phyloP scores from a whole-genome alignment of 495 filamentous ascomycete species.

The Penicillium roqueforti region DNA sequence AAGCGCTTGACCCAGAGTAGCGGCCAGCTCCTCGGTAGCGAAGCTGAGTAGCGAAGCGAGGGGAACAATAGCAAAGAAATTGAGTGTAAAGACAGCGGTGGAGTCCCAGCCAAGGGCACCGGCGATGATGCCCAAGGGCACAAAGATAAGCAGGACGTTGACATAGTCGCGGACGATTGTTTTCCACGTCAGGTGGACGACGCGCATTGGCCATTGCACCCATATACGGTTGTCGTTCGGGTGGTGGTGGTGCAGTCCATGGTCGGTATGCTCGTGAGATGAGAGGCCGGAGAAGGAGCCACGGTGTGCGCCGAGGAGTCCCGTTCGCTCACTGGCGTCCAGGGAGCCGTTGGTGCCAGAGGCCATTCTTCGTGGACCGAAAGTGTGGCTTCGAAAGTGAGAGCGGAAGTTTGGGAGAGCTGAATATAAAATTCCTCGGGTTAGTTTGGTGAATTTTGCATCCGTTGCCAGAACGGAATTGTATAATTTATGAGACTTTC shows the following conservation, averaged over 20 bases:
- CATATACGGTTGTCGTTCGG: constrained; percentile 40
- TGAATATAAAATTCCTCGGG: constrained; percentile 6
- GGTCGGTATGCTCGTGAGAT: constrained; percentile 12
- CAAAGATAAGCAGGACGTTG: constrained; percentile 83
- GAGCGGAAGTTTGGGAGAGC: constrained; percentile 31
- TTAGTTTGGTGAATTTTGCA: neutral
- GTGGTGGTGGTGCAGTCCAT: constrained; percentile 22
- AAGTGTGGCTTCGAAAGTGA: constrained; percentile 32
- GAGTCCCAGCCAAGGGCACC: constrained; percentile 70
- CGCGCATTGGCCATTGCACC: constrained; percentile 53
- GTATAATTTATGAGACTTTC: neutral
- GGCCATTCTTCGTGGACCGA: constrained; percentile 34
- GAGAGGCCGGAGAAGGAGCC: constrained; percentile 20
- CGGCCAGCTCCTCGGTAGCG: constrained; percentile 88
- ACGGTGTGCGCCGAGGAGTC: constrained; percentile 25
- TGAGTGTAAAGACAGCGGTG: constrained; percentile 75
- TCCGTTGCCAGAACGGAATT: constrained; percentile 3
- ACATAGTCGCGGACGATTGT: constrained; percentile 67
- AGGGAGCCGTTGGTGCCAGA: constrained; percentile 28
- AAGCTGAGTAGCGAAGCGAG: constrained; percentile 89
- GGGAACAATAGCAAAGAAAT: constrained; percentile 95
- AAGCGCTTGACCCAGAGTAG: constrained; percentile 79
- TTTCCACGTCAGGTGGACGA: constrained; percentile 47
- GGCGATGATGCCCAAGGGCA: constrained; percentile 81
- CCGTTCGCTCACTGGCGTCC: constrained; percentile 29